phyloP scores from a whole-genome alignment of 345 rosid species.

The Corchorus capsularis region DNA sequence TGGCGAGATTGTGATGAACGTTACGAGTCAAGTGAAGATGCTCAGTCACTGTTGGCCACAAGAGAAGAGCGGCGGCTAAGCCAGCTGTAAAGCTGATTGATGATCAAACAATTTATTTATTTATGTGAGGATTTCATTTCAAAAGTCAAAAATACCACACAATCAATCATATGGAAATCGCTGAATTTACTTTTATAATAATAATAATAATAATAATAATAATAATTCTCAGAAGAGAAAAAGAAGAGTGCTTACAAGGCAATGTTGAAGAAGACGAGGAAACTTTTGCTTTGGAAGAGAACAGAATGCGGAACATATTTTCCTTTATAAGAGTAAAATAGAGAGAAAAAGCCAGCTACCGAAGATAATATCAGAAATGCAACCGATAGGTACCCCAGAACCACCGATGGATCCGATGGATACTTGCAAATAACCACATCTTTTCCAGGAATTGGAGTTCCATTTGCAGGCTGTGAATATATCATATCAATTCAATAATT shows the following conservation, averaged over 20 bases:
- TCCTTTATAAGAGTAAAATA: conserved; percentile 76
- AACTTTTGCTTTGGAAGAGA: conserved; percentile 57
- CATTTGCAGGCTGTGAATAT: conserved; percentile 58
- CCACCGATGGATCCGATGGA: conserved; percentile 74
- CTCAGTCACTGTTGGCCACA: conserved; percentile 83
- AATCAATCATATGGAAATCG: neutral
- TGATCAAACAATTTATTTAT: no score
- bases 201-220: no score
- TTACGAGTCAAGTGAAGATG: conserved; percentile 63
- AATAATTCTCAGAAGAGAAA: neutral
- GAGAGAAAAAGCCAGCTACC: conserved; percentile 56
- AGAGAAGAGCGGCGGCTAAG: conserved; percentile 52
- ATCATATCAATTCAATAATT: no score
- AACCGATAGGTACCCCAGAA: conserved; percentile 66
- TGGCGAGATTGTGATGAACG: conserved; percentile 49
- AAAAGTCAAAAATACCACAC: no score
- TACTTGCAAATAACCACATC: conserved; percentile 78
- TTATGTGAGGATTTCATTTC: no score
- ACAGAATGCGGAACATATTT: conserved; percentile 70
- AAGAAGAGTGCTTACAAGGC: conserved; percentile 56
- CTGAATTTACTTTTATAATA: neutral
- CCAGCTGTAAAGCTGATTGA: conserved; percentile 56
- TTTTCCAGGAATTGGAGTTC: conserved; percentile 61
- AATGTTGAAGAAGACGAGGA: conserved; percentile 69
- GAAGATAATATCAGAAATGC: conserved; percentile 55